Evolutionary conservation across 805 yeast genomes (phyloP), one percentile per base, ranked within the genome.

Genomic region (Sugiyamaella smithiae): DNA sequence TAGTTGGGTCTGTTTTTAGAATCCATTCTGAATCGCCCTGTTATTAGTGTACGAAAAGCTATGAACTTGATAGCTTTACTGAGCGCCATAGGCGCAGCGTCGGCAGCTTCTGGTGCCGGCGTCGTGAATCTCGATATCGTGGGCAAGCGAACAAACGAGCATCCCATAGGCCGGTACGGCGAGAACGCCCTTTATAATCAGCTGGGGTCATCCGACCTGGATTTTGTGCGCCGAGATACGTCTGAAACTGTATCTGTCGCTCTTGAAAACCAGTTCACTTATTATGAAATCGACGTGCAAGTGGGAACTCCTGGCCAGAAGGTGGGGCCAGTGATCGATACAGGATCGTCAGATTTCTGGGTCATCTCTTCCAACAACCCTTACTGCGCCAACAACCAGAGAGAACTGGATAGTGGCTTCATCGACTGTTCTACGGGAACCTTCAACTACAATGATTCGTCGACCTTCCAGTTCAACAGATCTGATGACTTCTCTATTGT

Each of bases 291-390:
- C 5, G 54, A 57, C 29, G 56, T 71, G 22, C 35, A 60, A 23
- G 48, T 85, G 5, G 93, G 93, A 8, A 76, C 87, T 0, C 74
- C 80, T 3, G 58, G 66, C 1, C 84, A 84, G 56, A 60, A 67
- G 2, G 69, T 84, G 6, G 68, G 68, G 2, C 80, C 82, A 8
- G 65, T 80, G 44, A 66, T 85, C 20, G 95, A 85, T 61, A 85
- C 91, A 3, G 95, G 93, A 2, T 84, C 90, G 0, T 74, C 85
- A 1, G 93, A 85, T 61, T 62, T 84, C 45, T 84, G 88, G 88
- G 78, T 84, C 40, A 71, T 76, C 57, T 66, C 70, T 24, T 54
- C 72, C 1, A 57, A 66, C 36, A 80, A 79, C 57, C 75, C 82
- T 1, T 74, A 70, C 53, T 68, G 67, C 53, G 55, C 59, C 47